Evolutionary conservation across 1,139 yeast species (phyloP), one percentile per base, ranked within the genome.

Genomic region (Yamadazyma friedrichii): DNA sequence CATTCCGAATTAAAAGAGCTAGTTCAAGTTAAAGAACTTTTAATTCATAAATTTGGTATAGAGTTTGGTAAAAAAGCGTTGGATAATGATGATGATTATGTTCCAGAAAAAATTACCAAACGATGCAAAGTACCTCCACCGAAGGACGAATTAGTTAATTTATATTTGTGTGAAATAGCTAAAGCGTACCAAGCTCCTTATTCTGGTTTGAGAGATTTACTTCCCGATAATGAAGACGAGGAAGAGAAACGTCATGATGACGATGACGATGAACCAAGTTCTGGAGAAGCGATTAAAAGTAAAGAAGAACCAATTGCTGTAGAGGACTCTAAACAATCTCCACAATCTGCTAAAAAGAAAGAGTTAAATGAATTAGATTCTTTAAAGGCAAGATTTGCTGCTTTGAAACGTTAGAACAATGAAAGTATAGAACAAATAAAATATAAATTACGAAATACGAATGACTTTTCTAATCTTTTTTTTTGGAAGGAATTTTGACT

Each of bases 101-200:
- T 88, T 1, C 91, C 95, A 0, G 80, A 75, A 10, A 84, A 84
- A 58, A 78, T 89, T 3, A 52, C 75, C 16, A 74, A 73, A 39
- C 66, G 93, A 46, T 80, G 94, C 48, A 68, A 75, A 16, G 77
- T 84, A 2, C 80, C 76, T 39, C 82, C 95, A 3, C 96, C 96
- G 0, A 64, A 75, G 4, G 74, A 70, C 33, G 80, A 74, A 20
- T 68, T 88, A 44, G 95, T 88, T 1, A 72, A 76, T 17, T 62
- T 86, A 45, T 89, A 89, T 56, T 65, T 89, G 47, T 68, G 78
- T 43, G 97, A 89, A 54, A 88, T 89, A 46, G 95, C 96, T 1
- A 70, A 73, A 44, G 87, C 95, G 0, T 89, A 89, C 56, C 75
- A 74, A 33, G 94, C 83, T 2, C 88, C 91, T 0, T 88, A 79